Evolutionary conservation across 2,329 filamentous ascomycete species (phyloP), one percentile per base, ranked within the genome.

Genomic region (Pseudogymnoascus verrucosus): DNA sequence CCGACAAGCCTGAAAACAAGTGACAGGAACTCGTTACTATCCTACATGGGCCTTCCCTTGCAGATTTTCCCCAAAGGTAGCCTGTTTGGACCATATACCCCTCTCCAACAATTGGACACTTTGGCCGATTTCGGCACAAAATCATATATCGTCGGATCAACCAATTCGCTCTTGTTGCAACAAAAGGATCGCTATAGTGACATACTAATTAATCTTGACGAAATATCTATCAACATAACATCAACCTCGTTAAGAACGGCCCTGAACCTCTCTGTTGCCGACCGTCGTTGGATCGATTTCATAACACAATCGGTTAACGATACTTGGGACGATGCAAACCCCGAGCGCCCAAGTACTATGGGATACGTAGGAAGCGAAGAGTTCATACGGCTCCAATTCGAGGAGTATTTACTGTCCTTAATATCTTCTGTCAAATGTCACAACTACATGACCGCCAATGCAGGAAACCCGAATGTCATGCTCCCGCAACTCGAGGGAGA

Each of bases 51-150:
- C 5, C 79, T 98, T 40, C 95, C 95, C 11, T 80, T 99, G 42
- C 95, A 98, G 73, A 89, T 99, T 54, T 99, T 98, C 73, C 93
- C 93, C 73, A 96, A 92, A 82, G 95, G 95, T 65, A 95, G 91
- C 73, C 83, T 99, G 65, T 98, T 97, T 73, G 93, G 95, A 2
- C 95, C 95, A 0, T 99, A 99, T 73, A 99, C 95, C 0, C 95
- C 95, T 16, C 80, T 99, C 16, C 95, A 99, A 76, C 93, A 97
- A 76, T 86, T 99, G 64, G 93, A 99, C 74, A 84, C 97, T 69
- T 83, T 99, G 42, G 93, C 93, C 62, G 93, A 98, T 76, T 87
- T 91, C 70, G 90, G 91, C 44, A 98, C 95, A 19, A 98, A 96
- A 77, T 97, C 93, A 1, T 99, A 98, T 71, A 89, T 99, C 62